Evolutionary conservation across 176 grass and related monocot genomes (phyloP), one percentile per base, ranked within the genome.

Genomic region (Ensete glaucum): DNA sequence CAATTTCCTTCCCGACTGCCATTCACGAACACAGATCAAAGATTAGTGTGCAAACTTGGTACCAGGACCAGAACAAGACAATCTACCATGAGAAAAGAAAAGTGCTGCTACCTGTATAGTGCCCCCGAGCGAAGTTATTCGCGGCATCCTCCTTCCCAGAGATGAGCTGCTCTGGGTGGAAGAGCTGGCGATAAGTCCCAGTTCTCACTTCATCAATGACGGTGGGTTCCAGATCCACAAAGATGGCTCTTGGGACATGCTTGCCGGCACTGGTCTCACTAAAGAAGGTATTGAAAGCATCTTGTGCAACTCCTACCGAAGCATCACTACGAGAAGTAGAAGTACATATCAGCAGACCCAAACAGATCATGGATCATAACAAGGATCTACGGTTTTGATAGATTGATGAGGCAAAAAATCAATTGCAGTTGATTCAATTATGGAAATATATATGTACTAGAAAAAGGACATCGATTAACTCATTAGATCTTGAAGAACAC

Each of bases 221-320:
- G 2, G 92, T 92, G 73, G 92, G 92, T 76, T 96, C 92, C 49
- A 96, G 85, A 72, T 96, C 92, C 1, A 96, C 85, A 7, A 96
- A 96, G 72, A 96, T 92, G 58, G 92, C 92, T 72, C 92, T 91
- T 0, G 92, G 92, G 67, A 96, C 92, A 25, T 96, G 92, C 83
- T 90, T 90, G 67, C 92, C 92, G 0, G 92, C 66, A 13, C 89
- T 81, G 0, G 92, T 96, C 76, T 96, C 92, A 2, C 92, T 96
- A 80, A 96, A 96, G 81, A 96, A 96, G 0, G 92, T 96, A 83
- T 96, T 96, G 87, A 96, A 96, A n/a, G 92, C 92, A 66, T 96
- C 92, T n/a, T 83, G 80, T 50, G 89, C 85, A 16, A 88, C 76
- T 0, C 92, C 92, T 21, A 89, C 85, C 1, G 92, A n/a, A 65